Evolutionary conservation across 495 filamentous ascomycete genomes (phyloP), one percentile per base, ranked within the genome.

Genomic region (Wilcoxina mikolae): DNA sequence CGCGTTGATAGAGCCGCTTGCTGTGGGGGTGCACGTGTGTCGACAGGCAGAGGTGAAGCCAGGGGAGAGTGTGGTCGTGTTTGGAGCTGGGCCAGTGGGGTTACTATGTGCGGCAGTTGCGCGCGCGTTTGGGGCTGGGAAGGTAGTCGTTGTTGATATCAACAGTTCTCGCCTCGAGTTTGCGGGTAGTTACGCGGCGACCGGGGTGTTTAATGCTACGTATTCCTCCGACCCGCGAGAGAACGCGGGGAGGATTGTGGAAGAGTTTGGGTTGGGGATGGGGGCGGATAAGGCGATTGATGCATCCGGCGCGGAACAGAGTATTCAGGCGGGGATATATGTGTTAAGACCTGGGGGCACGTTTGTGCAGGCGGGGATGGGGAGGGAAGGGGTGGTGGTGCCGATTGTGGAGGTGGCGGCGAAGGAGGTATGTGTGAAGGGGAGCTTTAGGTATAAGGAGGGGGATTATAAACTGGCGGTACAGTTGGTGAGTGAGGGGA

Each of bases 321-420:
- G 77, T 51, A 83, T 94, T 62, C 80, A 90, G 66, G 76, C 79
- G 0, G 79, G 76, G 0, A 74, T 94, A 52, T 77, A 91, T 70
- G 73, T 74, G 15, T 72, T 90, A 2, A 70, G 80, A 42, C 68
- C 73, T 41, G 87, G 87, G 11, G 88, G 89, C 4, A 80, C 79
- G 0, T 91, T 86, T 65, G 83, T 94, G 1, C 88, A 94, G 70
- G 86, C 77, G 53, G 89, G 87, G 5, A 80, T 93, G 75, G 88
- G 87, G 55, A 79, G 80, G 65, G 61, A 75, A 9, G 79, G 86
- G 58, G 85, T 93, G 68, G 76, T 68, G 12, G 83, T 91, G 68
- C 88, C 89, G 26, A 94, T 95, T 60, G 78, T 85, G 69, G 76
- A 78, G 17, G 72, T 91, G 54, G 84, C 81, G 56, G 74, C 79